Conservation (phyloP, 2,329 filamentous ascomycete species). For the Fusarium sp. region DNA sequence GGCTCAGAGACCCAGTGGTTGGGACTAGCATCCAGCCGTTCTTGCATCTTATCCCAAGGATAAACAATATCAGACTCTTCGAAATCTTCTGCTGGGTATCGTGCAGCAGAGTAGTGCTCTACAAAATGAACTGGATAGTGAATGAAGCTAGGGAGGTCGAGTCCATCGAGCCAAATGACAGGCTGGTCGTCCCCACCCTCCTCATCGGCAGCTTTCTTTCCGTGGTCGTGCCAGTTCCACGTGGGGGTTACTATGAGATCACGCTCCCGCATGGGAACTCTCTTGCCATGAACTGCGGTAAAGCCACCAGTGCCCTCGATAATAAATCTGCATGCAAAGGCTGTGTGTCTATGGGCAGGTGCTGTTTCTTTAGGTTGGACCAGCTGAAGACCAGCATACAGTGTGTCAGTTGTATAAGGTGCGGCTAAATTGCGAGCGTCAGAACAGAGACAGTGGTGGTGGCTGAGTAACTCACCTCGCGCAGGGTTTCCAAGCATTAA, state of each 20-base stretch:
- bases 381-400: slow-evolving; percentile 70
- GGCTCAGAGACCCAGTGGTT: slow-evolving; percentile 19
- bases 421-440: slow-evolving; percentile 53
- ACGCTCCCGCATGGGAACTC: slow-evolving; percentile 65
- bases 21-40: slow-evolving; percentile 53
- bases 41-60: slow-evolving; percentile 64
- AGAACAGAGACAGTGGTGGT: not conserved
- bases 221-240: slow-evolving; percentile 74
- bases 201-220: slow-evolving; percentile 64
- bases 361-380: slow-evolving; percentile 70
- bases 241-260: slow-evolving; percentile 71
- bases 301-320: slow-evolving; percentile 68
- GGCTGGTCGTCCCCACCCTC: slow-evolving; percentile 51
- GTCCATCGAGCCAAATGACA: slow-evolving; percentile 71
- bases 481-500: slow-evolving; percentile 59
- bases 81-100: slow-evolving; percentile 63
- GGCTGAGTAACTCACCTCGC: slow-evolving; percentile 56
- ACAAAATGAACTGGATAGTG: slow-evolving; percentile 68
- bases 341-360: slow-evolving; percentile 68
- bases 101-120: slow-evolving; percentile 61
- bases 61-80: slow-evolving; percentile 63
- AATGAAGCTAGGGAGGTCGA: slow-evolving; percentile 67
- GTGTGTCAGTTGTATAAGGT: slow-evolving; percentile 70
- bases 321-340: slow-evolving; percentile 70
- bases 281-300: slow-evolving; percentile 68